phyloP scores from a whole-genome alignment of 345 rosid species.

The Sisymbrium irio region DNA sequence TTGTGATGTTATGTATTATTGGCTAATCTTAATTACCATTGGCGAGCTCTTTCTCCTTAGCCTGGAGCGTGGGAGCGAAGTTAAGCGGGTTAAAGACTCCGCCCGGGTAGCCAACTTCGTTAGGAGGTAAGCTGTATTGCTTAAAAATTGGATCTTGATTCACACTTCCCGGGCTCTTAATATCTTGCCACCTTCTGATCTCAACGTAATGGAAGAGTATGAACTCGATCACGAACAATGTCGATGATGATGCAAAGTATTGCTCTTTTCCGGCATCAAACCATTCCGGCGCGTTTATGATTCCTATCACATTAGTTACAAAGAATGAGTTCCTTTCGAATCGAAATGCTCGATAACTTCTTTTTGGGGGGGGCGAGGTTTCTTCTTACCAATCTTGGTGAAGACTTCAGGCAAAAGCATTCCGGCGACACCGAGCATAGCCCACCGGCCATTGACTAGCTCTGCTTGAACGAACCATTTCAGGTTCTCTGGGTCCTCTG shows the following conservation, averaged over 20 bases:
- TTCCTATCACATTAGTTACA: slow-evolving; percentile 15
- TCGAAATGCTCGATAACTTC: not conserved
- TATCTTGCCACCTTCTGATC: slow-evolving; percentile 39
- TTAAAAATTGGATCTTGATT: slow-evolving; percentile 97
- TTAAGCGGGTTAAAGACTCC: not conserved
- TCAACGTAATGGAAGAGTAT: slow-evolving; percentile 92
- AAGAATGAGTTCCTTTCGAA: not conserved
- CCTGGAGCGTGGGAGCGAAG: slow-evolving; percentile 27
- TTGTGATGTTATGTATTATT: not conserved
- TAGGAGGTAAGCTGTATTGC: slow-evolving; percentile 88
- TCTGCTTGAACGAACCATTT: too few relatives aligned
- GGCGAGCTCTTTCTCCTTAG: slow-evolving; percentile 93
- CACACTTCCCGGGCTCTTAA: not conserved
- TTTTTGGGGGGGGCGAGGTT: not conserved
- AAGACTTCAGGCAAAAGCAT: slow-evolving; percentile 90
- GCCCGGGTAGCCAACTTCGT: slow-evolving; percentile 85
- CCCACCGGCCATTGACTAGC: slow-evolving; percentile 91
- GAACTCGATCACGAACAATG: slow-evolving; percentile 89
- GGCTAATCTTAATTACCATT: slow-evolving; percentile 49
- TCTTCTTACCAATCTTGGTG: slow-evolving; percentile 59
- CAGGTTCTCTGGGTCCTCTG: slow-evolving; percentile 93
- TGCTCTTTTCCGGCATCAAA: slow-evolving; percentile 88
- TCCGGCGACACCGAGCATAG: slow-evolving; percentile 88
- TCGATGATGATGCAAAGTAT: slow-evolving; percentile 88
- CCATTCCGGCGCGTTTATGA: slow-evolving; percentile 75